Base-by-base conservation (phyloP, 1,284 basidiomycete species). In the Ceratobasidium sp. region DNA sequence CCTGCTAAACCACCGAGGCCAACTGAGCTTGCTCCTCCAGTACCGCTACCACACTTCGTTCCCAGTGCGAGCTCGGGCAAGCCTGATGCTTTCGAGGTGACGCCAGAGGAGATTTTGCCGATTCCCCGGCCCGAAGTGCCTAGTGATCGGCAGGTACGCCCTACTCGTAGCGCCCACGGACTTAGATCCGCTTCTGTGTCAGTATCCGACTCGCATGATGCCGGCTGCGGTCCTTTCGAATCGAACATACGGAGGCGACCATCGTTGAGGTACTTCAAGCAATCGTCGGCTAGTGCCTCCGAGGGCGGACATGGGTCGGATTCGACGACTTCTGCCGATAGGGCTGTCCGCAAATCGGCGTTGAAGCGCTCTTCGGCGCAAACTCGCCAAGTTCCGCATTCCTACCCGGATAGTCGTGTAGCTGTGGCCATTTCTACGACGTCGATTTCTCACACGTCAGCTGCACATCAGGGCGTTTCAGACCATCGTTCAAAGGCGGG, bases 311-410 rank as follows among this genome's bases (percentile, higher is more conserved):
- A 66, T 66, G 45, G 26, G 26, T 10, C 13, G 42, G 47, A 49
- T 35, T 31, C 42, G 37, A 7, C 11, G 20, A 20, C 64, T 0
- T 66, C 64, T 28, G 42, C n/a, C 26, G 64, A 13, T 39, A 47
- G 31, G 45, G 23, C 51, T 42, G 42, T 58, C 20, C 53, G 53
- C 11, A 74, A 74, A 31, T 74, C 69, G 4, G 69, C 58, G 3
- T 26, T 74, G 58, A 74, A 63, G 35, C 33, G 47, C 17, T 26
- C 39, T 23, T 35, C 69, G 11, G 53, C 49, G 28, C 69, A 49
- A 47, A 53, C 28, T 33, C 69, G 35, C 1, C 56, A 28, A 13
- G 13, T 5, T 33, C 28, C 56, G 10, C 54, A 47, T 11, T 3
- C 39, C 20, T 5, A 15, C 26, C 68, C 33, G 31, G 68, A 39